phyloP scores from a whole-genome alignment of 805 yeast genomes.

The Grigorovia transvaalensis region DNA sequence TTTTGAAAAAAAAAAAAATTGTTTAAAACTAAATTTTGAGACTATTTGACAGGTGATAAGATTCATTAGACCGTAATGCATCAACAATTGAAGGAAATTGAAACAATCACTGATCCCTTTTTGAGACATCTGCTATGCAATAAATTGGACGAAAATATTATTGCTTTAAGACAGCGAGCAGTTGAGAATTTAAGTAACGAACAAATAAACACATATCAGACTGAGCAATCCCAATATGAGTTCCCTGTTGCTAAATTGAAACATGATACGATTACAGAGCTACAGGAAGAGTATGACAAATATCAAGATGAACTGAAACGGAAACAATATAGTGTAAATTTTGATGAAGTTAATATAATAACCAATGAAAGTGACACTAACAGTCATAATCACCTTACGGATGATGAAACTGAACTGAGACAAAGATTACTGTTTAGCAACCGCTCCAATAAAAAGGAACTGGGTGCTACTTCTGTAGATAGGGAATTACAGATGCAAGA shows the following conservation, averaged over 20 bases:
- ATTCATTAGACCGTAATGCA: background rate
- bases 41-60: background rate
- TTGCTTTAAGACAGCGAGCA: background rate
- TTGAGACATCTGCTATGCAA: slow-evolving; percentile 1
- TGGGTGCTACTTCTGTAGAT: slow-evolving; percentile 17
- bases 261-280: background rate
- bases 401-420: slow-evolving; percentile 22
- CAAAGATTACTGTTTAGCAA: slow-evolving; percentile 24
- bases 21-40: background rate
- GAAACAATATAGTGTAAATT: slow-evolving; percentile 24
- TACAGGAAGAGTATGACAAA: slow-evolving; percentile 10
- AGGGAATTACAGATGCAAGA: slow-evolving; percentile 31
- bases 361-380: background rate
- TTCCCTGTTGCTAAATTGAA: background rate
- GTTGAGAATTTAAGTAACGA: background rate
- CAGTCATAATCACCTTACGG: background rate
- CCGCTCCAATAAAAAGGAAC: slow-evolving; percentile 1
- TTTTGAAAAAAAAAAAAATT: too few relatives aligned
- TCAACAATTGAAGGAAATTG: background rate
- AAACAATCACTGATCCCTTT: background rate
- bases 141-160: background rate
- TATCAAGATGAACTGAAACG: slow-evolving; percentile 11
- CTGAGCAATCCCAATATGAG: background rate
- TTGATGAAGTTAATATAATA: slow-evolving; percentile 12
- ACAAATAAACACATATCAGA: background rate